Percentiles rank a stretch among this genome's conserved stretches.
Evolutionary conservation across 108 stramenopile species (phyloP).

Genomic region (Stephanodiscus minutulus): DNA sequence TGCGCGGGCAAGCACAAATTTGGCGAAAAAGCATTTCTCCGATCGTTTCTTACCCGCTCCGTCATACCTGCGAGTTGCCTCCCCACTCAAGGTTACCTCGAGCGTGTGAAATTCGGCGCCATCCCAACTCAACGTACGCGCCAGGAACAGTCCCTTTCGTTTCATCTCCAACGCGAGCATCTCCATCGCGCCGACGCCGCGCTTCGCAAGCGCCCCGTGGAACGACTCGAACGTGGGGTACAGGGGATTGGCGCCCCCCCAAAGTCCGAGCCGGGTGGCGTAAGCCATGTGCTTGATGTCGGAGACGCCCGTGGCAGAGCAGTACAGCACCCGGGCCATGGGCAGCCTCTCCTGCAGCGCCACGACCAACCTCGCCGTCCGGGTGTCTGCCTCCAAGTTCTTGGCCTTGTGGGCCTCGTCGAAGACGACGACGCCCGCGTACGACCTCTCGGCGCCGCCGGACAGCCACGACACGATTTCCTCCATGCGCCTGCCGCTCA

Average conservation of each 20-base stretch:
- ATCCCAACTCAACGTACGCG: conserved; percentile 79
- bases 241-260: conserved; percentile 57
- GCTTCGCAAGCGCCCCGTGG: conserved; percentile 54
- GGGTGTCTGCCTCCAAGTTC: conserved; percentile 67
- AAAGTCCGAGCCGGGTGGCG: conserved; percentile 79
- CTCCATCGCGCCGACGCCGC: conserved; percentile 83
- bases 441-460: conserved; percentile 49
- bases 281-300: conserved; percentile 81
- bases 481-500: conserved; percentile 60
- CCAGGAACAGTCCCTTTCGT: conserved; percentile 64
- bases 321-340: conserved; percentile 76
- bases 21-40: background rate
- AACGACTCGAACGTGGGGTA: conserved; percentile 60
- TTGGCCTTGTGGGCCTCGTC: conserved; percentile 89
- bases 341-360: conserved; percentile 74
- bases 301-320: conserved; percentile 81
- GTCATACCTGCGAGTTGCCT: conserved; percentile 59
- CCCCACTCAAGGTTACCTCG: conserved; percentile 43
- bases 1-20: background rate
- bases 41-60: conserved; percentile 23
- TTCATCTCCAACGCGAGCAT: conserved; percentile 88
- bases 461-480: conserved; percentile 74
- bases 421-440: conserved; percentile 70
- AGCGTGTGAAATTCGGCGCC: conserved; percentile 76
- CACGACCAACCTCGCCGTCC: conserved; percentile 66